These are phyloP conservation scores for Lachnellula occidentalis DNA, from an alignment of 2,329 filamentous ascomycete species.

Conservation along the genomic window DNA sequence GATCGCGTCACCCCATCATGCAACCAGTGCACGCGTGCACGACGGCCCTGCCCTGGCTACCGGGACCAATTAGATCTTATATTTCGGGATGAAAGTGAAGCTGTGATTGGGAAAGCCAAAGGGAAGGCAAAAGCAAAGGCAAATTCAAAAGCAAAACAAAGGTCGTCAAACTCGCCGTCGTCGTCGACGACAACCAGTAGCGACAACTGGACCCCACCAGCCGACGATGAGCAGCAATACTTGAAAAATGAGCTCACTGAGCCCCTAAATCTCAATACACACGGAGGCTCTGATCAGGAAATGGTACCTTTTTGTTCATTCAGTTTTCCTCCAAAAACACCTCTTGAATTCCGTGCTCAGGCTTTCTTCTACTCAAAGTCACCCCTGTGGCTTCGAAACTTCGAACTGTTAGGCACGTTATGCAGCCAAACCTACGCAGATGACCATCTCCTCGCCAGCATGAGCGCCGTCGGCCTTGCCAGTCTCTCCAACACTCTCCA, in stretches of 20 bases:
- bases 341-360: neutral
- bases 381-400: conserved; percentile 5
- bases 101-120: conserved; percentile 44
- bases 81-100: conserved; percentile 50
- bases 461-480: conserved; percentile 45
- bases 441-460: conserved; percentile 20
- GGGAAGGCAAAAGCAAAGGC: conserved; percentile 2
- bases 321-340: neutral
- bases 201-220: neutral
- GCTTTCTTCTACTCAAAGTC: neutral
- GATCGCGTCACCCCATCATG: conserved; percentile 46
- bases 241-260: neutral
- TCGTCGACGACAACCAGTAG: neutral
- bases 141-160: conserved; percentile 36
- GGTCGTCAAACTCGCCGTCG: conserved; percentile 15
- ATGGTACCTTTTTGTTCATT: neutral
- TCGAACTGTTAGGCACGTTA: conserved; percentile 9
- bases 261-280: neutral
- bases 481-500: conserved; percentile 34
- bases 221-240: neutral
- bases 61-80: conserved; percentile 51
- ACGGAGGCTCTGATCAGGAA: neutral
- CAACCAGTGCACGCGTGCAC: conserved; percentile 47
- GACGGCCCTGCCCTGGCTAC: conserved; percentile 47
- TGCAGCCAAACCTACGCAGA: conserved; percentile 2